Evolutionary conservation across 2,329 filamentous ascomycete genomes (phyloP).

Genomic region (Penicillium sp.): DNA sequence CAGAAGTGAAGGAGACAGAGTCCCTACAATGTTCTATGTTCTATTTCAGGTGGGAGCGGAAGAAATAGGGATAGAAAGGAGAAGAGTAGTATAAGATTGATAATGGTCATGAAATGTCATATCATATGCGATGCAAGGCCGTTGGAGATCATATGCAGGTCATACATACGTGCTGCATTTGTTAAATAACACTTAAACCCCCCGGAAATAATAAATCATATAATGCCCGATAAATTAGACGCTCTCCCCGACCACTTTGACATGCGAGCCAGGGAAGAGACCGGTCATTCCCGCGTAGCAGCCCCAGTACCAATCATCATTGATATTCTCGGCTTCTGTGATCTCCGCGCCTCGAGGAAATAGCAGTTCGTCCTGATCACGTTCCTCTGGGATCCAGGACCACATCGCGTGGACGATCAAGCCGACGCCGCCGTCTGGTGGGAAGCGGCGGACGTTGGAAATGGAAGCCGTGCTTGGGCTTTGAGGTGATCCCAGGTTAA

Average conservation of each 20-base stretch:
- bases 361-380: constrained; percentile 70
- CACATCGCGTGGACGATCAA: constrained; percentile 69
- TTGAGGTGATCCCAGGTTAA: neutral
- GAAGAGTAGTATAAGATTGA: neutral
- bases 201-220: neutral
- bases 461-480: constrained; percentile 3
- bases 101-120: neutral
- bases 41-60: neutral
- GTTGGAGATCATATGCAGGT: neutral
- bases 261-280: constrained; percentile 80
- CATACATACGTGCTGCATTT: neutral
- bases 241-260: constrained; percentile 55
- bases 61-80: neutral
- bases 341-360: constrained; percentile 87
- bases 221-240: constrained; percentile 20
- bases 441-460: constrained; percentile 55
- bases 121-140: neutral
- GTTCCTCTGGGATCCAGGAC: constrained; percentile 73
- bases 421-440: constrained; percentile 76
- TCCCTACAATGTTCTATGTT: neutral
- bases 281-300: constrained; percentile 81
- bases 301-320: constrained; percentile 89
- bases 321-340: constrained; percentile 81
- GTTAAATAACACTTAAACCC: neutral
- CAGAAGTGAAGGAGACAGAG: no score